Base-by-base conservation (phyloP, 257 asterid genomes). In the Datura wrightii region DNA sequence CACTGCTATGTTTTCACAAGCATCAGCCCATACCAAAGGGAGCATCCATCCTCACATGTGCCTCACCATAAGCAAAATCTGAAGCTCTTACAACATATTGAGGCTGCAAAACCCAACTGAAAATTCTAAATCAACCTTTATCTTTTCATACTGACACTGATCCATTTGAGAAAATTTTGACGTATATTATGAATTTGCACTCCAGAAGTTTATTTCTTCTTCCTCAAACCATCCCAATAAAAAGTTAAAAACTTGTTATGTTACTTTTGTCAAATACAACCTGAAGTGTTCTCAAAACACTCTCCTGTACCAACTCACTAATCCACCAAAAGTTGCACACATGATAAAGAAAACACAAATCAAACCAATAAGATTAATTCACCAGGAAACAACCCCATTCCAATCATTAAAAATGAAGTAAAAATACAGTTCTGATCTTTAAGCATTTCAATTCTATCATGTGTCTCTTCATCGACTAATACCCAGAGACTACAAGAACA, bases 71-170 rank as follows among this genome's bases (percentile, higher is more conserved):
- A 78, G 63, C 82, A 78, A 52, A 78, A 34, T 11, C 82, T 16
- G 0, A 3, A 78, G 19, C 48, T 52, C 48, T n/a, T 7, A 52
- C 63, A 2, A 14, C 46, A 14, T 31, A 76, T 52, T 8, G 46
- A 76, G 82, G 82, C 82, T 50, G 60, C 82, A 76, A 76, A 13
- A 76, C 63, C 60, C 60, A 76, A 76, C 63, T 31, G n/a, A 50
- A 52, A 76, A 0, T 3, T 76, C 82, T 31, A 52, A 50, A 52
- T 52, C 63, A 76, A 31, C 19, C 8, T 48, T 46, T 46, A 48
- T 74, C 59, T 11, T 4, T 31, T 76, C 81, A 76, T 76, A 48
- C 6, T 76, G 41, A 76, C 2, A 24, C 13, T 11, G 4, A 24
- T 48, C 14, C 81, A 76, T 48, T 76, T 50, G 44, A 1, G 39